Evolutionary conservation across 140 eudicot genomes (phyloP).

Genomic region (Cichorium intybus): DNA sequence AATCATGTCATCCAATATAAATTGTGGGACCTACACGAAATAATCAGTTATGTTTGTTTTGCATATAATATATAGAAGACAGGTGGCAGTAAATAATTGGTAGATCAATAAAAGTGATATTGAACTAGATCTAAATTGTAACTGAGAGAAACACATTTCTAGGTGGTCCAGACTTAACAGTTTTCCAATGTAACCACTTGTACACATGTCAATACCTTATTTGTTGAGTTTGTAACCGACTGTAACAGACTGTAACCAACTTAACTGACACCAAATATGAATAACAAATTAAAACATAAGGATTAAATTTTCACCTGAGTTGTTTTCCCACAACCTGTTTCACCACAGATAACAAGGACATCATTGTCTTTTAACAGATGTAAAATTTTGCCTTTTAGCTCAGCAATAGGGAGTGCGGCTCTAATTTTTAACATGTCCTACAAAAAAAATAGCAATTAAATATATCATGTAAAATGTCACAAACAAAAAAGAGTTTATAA

Average conservation of each 20-base stretch:
- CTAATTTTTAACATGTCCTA: conserved; percentile 81
- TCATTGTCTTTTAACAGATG: conserved; percentile 64
- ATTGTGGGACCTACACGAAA: conserved; percentile 86
- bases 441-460: conserved; percentile 20
- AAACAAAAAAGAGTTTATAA: conserved; percentile 9
- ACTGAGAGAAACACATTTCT: no score
- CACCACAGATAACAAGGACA: conserved; percentile 93
- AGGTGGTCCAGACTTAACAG: no score
- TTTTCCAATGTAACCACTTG: no score
- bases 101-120: no score
- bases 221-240: no score
- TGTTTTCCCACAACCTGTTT: conserved; percentile 98
- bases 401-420: conserved; percentile 86
- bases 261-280: no score
- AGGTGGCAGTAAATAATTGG: no score
- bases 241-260: no score
- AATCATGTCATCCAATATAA: conserved; percentile 89
- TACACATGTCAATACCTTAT: no score
- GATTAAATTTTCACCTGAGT: conserved; percentile 64
- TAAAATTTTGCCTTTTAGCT: conserved; percentile 66
- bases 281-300: conserved; percentile 2
- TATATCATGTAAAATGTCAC: conserved; percentile 13
- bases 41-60: conserved; percentile 10
- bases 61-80: neutral
- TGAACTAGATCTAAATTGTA: no score